A percentile compares a stretch with the other conserved stretches of the same genome.
These are phyloP conservation scores for Phialemonium atrogriseum DNA, from an alignment of 2,329 filamentous ascomycete genomes.

Conservation along the genomic window DNA sequence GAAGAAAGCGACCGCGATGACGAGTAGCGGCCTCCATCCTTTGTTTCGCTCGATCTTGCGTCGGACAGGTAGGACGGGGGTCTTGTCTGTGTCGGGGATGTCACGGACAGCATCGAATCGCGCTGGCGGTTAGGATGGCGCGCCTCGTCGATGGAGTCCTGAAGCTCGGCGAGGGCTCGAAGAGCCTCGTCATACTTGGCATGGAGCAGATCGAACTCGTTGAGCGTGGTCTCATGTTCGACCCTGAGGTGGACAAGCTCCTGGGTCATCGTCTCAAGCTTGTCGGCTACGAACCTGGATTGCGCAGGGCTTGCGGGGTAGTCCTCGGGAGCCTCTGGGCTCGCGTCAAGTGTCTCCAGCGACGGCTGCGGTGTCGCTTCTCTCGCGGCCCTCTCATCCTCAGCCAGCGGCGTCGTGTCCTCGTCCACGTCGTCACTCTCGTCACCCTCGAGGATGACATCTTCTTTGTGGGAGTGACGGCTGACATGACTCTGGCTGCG, in stretches of 20 bases:
- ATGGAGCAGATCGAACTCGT: slow-evolving; percentile 73
- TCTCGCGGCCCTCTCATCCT: slow-evolving; percentile 22
- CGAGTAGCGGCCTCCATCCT: slow-evolving; percentile 58
- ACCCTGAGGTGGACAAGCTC: slow-evolving; percentile 85
- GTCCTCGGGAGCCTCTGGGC: slow-evolving; percentile 21
- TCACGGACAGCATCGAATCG: slow-evolving; percentile 47
- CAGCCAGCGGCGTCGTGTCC: slow-evolving; percentile 25
- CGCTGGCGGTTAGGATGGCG: slow-evolving; percentile 51
- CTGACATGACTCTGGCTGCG: slow-evolving; percentile 45
- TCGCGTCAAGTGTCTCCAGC: slow-evolving; percentile 5
- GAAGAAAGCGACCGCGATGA: slow-evolving; percentile 89
- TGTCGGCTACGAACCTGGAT: slow-evolving; percentile 79
- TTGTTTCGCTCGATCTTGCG: slow-evolving; percentile 60
- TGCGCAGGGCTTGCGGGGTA: slow-evolving; percentile 64
- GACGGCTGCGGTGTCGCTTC: slow-evolving; percentile 15
- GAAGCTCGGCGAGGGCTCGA: slow-evolving; percentile 71
- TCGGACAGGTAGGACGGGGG: slow-evolving; percentile 82
- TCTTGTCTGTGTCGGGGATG: slow-evolving; percentile 42
- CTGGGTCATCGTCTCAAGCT: slow-evolving; percentile 83
- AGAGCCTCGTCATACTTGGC: slow-evolving; percentile 88
- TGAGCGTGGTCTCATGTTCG: slow-evolving; percentile 78
- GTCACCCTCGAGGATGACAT: slow-evolving; percentile 45
- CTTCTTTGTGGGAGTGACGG: slow-evolving; percentile 44
- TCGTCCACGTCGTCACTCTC: slow-evolving; percentile 28
- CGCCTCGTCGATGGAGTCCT: slow-evolving; percentile 75